Base-by-base conservation (phyloP, 495 filamentous ascomycete species). In the Bathelium albidoporum region DNA sequence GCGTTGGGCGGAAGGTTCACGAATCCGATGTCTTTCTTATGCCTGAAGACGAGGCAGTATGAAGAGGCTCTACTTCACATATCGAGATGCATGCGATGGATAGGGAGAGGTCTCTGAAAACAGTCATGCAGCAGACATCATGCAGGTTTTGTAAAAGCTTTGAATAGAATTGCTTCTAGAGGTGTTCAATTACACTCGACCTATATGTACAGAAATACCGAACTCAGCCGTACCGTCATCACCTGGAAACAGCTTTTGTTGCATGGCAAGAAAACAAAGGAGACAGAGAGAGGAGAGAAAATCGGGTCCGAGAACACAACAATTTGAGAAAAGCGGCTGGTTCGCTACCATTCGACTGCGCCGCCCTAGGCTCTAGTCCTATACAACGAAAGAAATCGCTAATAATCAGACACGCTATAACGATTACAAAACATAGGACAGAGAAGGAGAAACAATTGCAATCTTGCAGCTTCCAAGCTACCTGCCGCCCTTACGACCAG, bases 201-300 rank as follows among this genome's bases (percentile, higher is more conserved):
- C 22, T 55, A 55, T 55, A 55, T 55, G 49, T 55, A 55, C 49
- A 55, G 49, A 55, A 55, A n/a, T 55, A 55, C 16, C 10, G 16
- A 11, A 29, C 44, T 55, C 20, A 55, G 49, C 24, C 49, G 49
- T 55, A 9, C 20, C n/a, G 20, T 55, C 49, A 24, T 55, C 24
- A 55, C 12, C 49, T 10, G 49, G 24, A 55, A 55, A 55, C 49
- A 55, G 20, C 49, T 55, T 55, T 55, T 55, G 49, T 55, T 55
- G 49, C 44, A 18, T 49, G 44, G 14, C 16, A 20, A 49, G 14
- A 49, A 49, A 5, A 49, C 14, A 20, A 49, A 49, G n/a, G n/a
- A n/a, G n/a, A n/a, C n/a, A n/a, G n/a, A n/a, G n/a, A n/a, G n/a
- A 39, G 14, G 34, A 39, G 5, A 39, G 34, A 39, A 39, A 39